Evolutionary conservation across 2,329 filamentous ascomycete genomes (phyloP), one percentile per base, ranked within the genome.

Genomic region (Nothophoma quercina): DNA sequence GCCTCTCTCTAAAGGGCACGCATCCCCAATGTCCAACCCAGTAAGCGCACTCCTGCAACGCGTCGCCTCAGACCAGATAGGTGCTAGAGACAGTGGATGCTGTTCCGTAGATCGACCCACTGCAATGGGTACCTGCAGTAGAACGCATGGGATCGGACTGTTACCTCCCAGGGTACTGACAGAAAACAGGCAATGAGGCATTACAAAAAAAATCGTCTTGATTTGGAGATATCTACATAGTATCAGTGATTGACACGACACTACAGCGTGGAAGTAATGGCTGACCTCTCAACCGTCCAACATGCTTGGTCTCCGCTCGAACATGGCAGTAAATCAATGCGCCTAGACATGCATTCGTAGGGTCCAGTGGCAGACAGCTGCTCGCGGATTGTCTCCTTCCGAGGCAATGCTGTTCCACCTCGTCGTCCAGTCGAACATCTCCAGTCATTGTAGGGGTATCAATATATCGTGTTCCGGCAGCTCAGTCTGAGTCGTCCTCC

Each of bases 401-500:
- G 16, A 18, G 16, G 29, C 29, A 13, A 26, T 26, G 25, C 25
- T 21, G 7, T 15, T 22, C 12, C 6, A 16, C 2, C 16, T 12
- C 16, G 16, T 22, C 12, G 1, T 34, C 26, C 22, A 10, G 22
- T 16, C 5, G 9, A 21, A 12, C 4, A 7, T 35, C 42, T 21
- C 15, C 13, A 12, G 15, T 16, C 22, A 12, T 16, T 8, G 6
- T 13, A n/a, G 22, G 21, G 26, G 33, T 28, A 34, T 29, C 21
- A 34, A 16, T 16, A 22, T 22, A 18, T 12, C 25, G 19, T 26
- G 23, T 26, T 18, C n/a, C n/a, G 15, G 35, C 41, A 36, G 26
- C 39, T 62, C 59, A 71, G 16, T 71, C 68, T 5, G 66, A 69
- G 25, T 71, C 63, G 8, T 70, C 67, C 29, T 67, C 59, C 16